Evolutionary conservation across 2,329 filamentous ascomycete genomes (phyloP).

Genomic region (Fusarium clavum): DNA sequence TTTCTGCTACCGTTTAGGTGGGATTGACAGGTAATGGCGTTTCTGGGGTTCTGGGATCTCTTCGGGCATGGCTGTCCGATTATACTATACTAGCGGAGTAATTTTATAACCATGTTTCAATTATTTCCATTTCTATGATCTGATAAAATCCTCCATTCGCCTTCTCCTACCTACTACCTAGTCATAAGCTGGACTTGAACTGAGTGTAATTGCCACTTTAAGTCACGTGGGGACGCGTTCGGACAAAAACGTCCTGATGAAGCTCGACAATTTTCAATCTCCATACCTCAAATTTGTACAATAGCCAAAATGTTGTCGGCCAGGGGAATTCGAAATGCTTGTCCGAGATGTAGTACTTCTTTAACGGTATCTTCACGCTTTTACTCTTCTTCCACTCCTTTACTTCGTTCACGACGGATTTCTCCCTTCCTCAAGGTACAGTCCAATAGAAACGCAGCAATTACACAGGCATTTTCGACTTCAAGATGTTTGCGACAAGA

Average conservation of each 20-base stretch:
- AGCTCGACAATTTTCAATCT: slow-evolving; percentile 17
- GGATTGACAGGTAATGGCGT: background rate
- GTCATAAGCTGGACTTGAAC: background rate
- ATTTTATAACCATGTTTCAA: background rate
- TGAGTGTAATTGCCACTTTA: slow-evolving; percentile 11
- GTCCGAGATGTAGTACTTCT: slow-evolving; percentile 44
- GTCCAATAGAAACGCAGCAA: slow-evolving; percentile 45
- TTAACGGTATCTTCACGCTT: slow-evolving; percentile 27
- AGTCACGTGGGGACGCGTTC: slow-evolving; percentile 48
- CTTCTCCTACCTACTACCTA: background rate
- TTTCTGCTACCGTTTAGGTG: background rate
- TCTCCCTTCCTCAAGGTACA: slow-evolving; percentile 29
- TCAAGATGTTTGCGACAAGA: slow-evolving; percentile 45
- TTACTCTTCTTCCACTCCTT: slow-evolving; percentile 25
- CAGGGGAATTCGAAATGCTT: slow-evolving; percentile 51
- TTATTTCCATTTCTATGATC: background rate
- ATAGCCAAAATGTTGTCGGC: slow-evolving; percentile 51
- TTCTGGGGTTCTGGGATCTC: slow-evolving; percentile 4
- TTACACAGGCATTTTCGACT: slow-evolving; percentile 48
- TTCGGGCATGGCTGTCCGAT: background rate
- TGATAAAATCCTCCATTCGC: background rate
- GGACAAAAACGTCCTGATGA: slow-evolving; percentile 42
- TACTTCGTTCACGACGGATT: slow-evolving; percentile 30
- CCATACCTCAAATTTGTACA: slow-evolving; percentile 31
- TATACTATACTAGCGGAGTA: background rate